Conservation (phyloP, 225 moss, liverwort and hornwort species). For the Climacium dendroides region DNA sequence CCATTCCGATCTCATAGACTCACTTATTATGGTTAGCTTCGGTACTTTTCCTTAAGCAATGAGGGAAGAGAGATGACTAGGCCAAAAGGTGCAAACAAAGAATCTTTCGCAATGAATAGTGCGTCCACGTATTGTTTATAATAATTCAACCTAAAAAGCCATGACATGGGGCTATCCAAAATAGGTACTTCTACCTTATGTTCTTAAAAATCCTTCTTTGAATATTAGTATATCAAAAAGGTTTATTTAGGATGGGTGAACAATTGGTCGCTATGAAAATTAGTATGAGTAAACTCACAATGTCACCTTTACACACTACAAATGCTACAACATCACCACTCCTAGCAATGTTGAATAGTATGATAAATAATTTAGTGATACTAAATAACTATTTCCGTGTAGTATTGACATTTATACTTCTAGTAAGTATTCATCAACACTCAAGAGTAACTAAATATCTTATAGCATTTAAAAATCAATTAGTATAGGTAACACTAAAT, state of each 20-base stretch:
- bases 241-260: neutral
- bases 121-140: no score
- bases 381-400: neutral
- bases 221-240: fast-evolving
- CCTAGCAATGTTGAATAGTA: neutral
- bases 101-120: no score
- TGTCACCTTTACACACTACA: fast-evolving
- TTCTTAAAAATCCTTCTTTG: neutral
- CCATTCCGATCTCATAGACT: no score
- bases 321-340: neutral
- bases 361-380: neutral
- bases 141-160: no score
- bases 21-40: no score
- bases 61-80: no score
- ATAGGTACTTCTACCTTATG: no score
- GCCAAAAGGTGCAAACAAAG: no score
- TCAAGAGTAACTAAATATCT: neutral
- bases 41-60: no score
- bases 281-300: neutral
- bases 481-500: neutral
- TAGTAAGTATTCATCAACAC: neutral
- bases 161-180: no score
- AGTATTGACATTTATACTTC: neutral
- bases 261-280: neutral
- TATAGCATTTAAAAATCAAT: neutral